Evolutionary conservation across 768 basidiomycete genomes (phyloP).

Genomic region (Galerina marginata): DNA sequence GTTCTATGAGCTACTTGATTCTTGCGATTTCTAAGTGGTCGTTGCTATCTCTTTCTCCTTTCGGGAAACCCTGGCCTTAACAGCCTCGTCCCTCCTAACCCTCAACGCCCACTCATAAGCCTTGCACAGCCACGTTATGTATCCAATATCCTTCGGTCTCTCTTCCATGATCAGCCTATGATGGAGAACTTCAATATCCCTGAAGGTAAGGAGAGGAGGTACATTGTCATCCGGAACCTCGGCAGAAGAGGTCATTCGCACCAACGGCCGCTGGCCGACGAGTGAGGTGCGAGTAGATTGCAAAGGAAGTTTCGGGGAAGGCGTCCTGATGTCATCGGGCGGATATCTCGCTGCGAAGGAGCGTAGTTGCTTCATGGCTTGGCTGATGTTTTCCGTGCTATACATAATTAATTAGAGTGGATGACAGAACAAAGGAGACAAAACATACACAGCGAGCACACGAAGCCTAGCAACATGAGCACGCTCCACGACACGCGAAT

Average conservation of each 20-base stretch:
- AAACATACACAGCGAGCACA: constrained; percentile 60
- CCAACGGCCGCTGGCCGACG: constrained; percentile 62
- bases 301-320: constrained; percentile 48
- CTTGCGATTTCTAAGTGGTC: too few species aligned
- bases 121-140: constrained; percentile 75
- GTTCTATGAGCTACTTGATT: too few species aligned
- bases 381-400: constrained; percentile 55
- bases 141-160: constrained; percentile 57
- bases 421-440: not conserved
- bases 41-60: not conserved
- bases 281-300: constrained; percentile 67
- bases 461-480: constrained; percentile 74
- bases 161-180: constrained; percentile 61
- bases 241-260: constrained; percentile 65
- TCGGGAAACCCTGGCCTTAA: constrained; percentile 31
- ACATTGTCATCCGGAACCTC: constrained; percentile 78
- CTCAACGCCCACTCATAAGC: constrained; percentile 74
- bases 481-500: constrained; percentile 65
- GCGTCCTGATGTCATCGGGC: constrained; percentile 51
- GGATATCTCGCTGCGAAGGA: constrained; percentile 71
- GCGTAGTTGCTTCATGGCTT: constrained; percentile 61
- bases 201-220: constrained; percentile 78
- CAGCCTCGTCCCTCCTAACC: constrained; percentile 57
- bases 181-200: constrained; percentile 81
- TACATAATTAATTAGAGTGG: constrained; percentile 8